Conservation (phyloP, 257 asterid genomes). For the Solanum neorickii region DNA sequence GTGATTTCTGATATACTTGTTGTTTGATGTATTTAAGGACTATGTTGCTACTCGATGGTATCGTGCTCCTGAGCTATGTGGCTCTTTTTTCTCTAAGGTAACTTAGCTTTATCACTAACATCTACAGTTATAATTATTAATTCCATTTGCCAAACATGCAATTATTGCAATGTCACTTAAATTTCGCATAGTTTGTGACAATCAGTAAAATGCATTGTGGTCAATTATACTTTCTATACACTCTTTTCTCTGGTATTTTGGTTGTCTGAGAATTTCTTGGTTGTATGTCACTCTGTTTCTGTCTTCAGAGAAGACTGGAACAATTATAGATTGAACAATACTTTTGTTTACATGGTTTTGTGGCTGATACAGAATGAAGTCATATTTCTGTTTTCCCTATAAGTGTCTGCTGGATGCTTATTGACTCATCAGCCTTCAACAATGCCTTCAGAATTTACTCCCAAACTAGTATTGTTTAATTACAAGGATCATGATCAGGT, state of each 20-base stretch:
- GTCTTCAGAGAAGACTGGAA: neutral
- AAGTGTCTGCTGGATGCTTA: neutral
- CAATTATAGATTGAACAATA: neutral
- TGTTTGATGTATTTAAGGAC: slow-evolving; percentile 42
- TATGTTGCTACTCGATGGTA: slow-evolving; percentile 98
- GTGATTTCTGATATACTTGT: neutral
- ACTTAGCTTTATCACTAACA: slow-evolving; percentile 7
- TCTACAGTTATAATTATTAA: neutral
- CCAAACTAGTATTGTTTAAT: neutral
- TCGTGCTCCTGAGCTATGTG: slow-evolving; percentile 96
- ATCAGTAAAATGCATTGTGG: neutral
- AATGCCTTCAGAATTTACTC: neutral
- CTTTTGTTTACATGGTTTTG: neutral
- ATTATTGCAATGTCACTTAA: neutral
- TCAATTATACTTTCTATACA: neutral
- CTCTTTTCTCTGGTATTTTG: neutral
- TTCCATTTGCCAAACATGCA: neutral
- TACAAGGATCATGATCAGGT: neutral
- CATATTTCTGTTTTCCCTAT: neutral
- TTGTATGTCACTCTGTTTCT: neutral
- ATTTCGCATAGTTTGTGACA: neutral
- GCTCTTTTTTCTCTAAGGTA: slow-evolving; percentile 96
- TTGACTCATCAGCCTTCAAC: neutral
- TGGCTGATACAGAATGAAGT: neutral
- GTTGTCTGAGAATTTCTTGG: neutral